Evolutionary conservation across 2,329 filamentous ascomycete genomes (phyloP).

Genomic region (Pyrenophora teres): DNA sequence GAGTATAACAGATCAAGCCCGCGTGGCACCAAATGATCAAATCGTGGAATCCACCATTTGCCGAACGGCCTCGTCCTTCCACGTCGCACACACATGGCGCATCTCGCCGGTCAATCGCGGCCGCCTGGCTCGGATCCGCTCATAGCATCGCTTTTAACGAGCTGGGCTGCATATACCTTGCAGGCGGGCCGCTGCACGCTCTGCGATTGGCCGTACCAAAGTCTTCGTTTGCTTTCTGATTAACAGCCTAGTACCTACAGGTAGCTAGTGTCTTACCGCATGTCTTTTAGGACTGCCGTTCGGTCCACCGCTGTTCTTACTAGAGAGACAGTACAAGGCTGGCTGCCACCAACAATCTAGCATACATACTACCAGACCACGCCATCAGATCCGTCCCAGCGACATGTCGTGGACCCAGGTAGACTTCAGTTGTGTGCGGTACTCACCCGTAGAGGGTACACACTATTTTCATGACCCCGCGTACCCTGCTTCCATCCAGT

Average conservation of each 20-base stretch:
- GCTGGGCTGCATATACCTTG: constrained; percentile 20
- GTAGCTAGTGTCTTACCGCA: constrained; percentile 19
- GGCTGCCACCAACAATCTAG: constrained; percentile 8
- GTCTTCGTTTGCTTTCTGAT: constrained; percentile 16
- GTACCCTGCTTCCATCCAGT: constrained; percentile 37
- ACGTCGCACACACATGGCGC: constrained; percentile 1
- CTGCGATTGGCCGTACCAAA: constrained; percentile 16
- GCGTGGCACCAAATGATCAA: constrained; percentile 4
- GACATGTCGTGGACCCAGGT: constrained; percentile 38
- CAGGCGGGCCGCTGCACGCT: constrained; percentile 16
- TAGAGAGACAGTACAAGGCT: constrained; percentile 7
- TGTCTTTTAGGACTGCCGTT: constrained; percentile 18
- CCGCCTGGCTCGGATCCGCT: constrained; percentile 9
- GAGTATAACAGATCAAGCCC: background rate
- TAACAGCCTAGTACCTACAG: constrained; percentile 17
- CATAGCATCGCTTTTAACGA: constrained; percentile 10
- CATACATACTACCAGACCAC: background rate
- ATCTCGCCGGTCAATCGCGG: constrained; percentile 16
- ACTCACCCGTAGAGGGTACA: constrained; percentile 36
- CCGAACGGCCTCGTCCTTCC: constrained; percentile 6
- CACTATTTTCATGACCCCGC: constrained; percentile 40
- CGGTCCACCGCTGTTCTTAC: constrained; percentile 17
- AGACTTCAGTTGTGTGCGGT: constrained; percentile 35
- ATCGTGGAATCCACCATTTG: background rate
- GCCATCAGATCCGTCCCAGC: constrained; percentile 6